Evolutionary conservation across 2,329 filamentous ascomycete species (phyloP).

Genomic region (Fusarium veterinarium): DNA sequence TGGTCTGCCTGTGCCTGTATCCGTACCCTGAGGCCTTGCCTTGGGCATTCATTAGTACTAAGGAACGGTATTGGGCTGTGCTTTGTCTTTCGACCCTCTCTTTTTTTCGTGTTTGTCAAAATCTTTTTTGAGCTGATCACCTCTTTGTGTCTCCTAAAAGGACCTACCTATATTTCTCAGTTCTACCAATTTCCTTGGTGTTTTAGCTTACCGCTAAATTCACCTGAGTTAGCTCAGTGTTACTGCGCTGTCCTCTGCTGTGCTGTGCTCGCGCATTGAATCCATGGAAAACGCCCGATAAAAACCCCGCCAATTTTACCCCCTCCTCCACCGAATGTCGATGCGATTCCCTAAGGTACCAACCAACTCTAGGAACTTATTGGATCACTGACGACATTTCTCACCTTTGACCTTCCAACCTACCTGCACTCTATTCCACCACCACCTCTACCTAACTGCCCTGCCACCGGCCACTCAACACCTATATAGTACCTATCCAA

Average conservation of each 20-base stretch:
- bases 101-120: conserved; percentile 3
- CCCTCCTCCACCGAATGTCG: conserved; percentile 35
- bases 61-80: conserved; percentile 31
- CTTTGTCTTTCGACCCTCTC: conserved; percentile 23
- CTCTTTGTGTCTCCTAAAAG: not conserved
- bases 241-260: not conserved
- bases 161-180: not conserved
- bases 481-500: not conserved
- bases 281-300: conserved; percentile 38
- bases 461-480: conserved; percentile 5
- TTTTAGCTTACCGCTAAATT: conserved; percentile 39
- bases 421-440: not conserved
- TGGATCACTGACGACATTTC: conserved; percentile 53
- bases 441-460: not conserved
- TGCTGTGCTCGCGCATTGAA: conserved; percentile 11
- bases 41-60: conserved; percentile 29
- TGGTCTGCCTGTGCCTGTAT: not conserved
- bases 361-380: not conserved
- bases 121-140: not conserved
- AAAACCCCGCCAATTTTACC: conserved; percentile 45
- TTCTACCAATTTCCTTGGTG: not conserved
- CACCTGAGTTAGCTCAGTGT: conserved; percentile 1
- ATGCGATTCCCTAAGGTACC: conserved; percentile 32
- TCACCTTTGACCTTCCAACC: conserved; percentile 36
- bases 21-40: not conserved